These are phyloP conservation scores for Penicillium lagena DNA, from an alignment of 495 filamentous ascomycete genomes.

Conservation along the genomic window DNA sequence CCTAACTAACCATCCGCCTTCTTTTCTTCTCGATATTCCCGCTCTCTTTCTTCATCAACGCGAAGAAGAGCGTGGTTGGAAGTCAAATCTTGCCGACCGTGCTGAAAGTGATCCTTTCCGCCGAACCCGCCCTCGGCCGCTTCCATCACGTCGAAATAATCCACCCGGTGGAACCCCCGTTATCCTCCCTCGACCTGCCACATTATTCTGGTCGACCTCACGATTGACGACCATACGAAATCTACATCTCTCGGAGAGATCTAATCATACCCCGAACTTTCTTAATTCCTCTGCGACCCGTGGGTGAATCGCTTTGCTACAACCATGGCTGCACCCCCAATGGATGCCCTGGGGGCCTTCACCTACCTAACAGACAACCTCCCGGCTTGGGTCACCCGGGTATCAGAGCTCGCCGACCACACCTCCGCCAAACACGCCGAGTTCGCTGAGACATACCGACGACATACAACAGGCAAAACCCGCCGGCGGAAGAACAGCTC, in stretches of 20 bases:
- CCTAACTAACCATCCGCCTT: no score
- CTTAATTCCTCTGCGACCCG: not conserved
- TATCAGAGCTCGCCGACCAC: conserved; percentile 64
- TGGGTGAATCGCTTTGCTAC: not conserved
- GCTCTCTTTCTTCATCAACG: no score
- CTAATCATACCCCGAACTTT: not conserved
- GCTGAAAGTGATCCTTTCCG: not conserved
- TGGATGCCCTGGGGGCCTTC: conserved; percentile 61
- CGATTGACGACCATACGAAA: conserved; percentile 24
- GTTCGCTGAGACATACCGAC: conserved; percentile 43
- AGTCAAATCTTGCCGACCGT: no score
- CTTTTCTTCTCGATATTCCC: no score
- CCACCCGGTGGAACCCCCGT: no score
- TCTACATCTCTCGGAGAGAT: not conserved
- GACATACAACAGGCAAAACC: conserved; percentile 15
- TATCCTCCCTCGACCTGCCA: not conserved
- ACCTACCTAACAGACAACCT: conserved; percentile 49
- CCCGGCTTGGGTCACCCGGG: conserved; percentile 59
- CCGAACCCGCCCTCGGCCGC: not conserved
- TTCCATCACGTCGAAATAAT: no score
- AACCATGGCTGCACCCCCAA: conserved; percentile 22
- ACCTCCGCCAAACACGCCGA: conserved; percentile 65
- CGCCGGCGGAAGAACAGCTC: conserved; percentile 38
- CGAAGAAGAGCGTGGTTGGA: no score
- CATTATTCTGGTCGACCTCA: not conserved